Base-by-base conservation (phyloP, 2,329 filamentous ascomycete species). In the Acephala macrosclerotiorum region DNA sequence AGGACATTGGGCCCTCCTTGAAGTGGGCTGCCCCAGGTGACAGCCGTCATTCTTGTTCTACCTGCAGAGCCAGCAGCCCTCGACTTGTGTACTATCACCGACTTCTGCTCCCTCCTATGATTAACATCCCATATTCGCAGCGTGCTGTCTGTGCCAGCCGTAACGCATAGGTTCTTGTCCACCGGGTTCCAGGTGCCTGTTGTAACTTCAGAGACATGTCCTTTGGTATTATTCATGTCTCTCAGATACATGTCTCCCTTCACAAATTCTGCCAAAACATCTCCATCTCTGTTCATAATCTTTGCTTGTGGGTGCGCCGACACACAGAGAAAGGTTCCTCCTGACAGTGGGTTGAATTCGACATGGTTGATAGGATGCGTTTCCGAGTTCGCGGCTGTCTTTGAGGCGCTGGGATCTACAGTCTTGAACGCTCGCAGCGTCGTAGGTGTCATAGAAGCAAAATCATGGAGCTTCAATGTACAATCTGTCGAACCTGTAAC, bases 231-330 rank as follows among this genome's bases (percentile, higher is more conserved):
- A 79, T 97, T 88, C 91, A 98, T 96, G 77, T 99, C 96, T 62
- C 95, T 87, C 71, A 99, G 81, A 75, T 99, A 99, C 94, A 98
- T 98, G 77, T 99, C 96, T 55, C 96, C 96, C 80, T 99, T 99
- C 72, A 94, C 91, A 71, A 97, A 98, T 75, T 97, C 94, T 0
- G 91, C 90, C 58, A 96, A 74, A 8, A 91, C 85, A 53, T 96
- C 93, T 45, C 96, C 96, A 80, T 99, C 95, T 74, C 96, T 89
- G 73, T 88, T 92, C 77, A 98, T 85, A 26, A 99, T 89, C 77
- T 94, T 94, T 14, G 95, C 93, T 77, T 98, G 95, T 1, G 95
- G 90, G 47, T 95, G 92, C 7, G 95, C 94, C 8, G 94, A 91
- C 53, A 98, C 84, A 72, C 96, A 96, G 38, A 99, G 87, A 66